These are phyloP conservation scores for Viola odorata DNA, from an alignment of 345 rosid species.

Conservation along the genomic window DNA sequence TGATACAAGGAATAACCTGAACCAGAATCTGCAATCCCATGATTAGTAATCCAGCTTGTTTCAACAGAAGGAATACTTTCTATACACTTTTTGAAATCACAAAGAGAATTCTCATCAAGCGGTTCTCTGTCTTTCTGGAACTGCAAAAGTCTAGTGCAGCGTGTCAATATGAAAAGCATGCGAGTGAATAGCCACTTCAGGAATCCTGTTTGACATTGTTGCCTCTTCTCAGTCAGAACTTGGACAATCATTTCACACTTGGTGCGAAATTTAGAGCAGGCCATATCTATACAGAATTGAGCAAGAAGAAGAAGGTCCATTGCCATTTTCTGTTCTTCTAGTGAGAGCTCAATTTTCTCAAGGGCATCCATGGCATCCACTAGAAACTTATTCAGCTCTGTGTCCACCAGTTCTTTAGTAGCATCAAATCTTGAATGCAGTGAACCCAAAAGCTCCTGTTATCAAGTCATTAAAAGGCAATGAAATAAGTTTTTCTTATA, in stretches of 20 bases:
- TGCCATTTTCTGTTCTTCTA: slow-evolving; percentile 50
- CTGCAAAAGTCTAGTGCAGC: slow-evolving; percentile 69
- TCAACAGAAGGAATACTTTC: slow-evolving; percentile 75
- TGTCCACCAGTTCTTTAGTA: slow-evolving; percentile 58
- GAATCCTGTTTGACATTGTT: slow-evolving; percentile 54
- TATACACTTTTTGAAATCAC: slow-evolving; percentile 61
- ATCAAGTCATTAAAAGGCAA: slow-evolving; percentile 13
- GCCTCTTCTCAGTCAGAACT: slow-evolving; percentile 61
- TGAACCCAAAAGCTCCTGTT: slow-evolving; percentile 63
- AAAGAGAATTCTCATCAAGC: slow-evolving; percentile 57
- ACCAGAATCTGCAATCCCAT: slow-evolving; percentile 37
- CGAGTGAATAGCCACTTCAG: slow-evolving; percentile 68
- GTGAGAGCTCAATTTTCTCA: slow-evolving; percentile 46
- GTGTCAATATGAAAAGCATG: slow-evolving; percentile 71
- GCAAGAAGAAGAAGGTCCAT: slow-evolving; percentile 52
- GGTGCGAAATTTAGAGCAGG: slow-evolving; percentile 48
- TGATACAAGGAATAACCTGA: slow-evolving; percentile 25
- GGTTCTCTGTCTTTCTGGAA: slow-evolving; percentile 69
- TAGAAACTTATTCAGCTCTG: slow-evolving; percentile 51
- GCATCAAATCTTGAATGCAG: slow-evolving; percentile 66
- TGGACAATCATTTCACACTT: slow-evolving; percentile 69
- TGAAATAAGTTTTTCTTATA: slow-evolving; percentile 3
- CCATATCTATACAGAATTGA: slow-evolving; percentile 53
- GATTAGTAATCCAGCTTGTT: slow-evolving; percentile 42
- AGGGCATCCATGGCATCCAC: slow-evolving; percentile 49